phyloP scores from a whole-genome alignment of 495 filamentous ascomycete species.

The Massariosphaeria phaeospora region DNA sequence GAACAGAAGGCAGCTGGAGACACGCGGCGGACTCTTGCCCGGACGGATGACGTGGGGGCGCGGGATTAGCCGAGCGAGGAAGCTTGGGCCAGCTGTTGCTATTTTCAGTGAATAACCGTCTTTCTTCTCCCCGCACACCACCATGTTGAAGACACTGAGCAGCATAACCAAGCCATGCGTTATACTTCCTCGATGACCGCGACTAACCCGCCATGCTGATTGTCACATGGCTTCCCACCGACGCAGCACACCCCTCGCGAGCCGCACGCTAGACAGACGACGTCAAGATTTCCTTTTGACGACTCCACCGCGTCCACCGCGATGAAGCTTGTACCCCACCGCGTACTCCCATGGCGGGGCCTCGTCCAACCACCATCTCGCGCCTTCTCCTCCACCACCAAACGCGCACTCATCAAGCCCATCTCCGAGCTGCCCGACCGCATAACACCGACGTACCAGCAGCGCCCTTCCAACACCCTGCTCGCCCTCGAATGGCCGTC shows the following conservation, averaged over 20 bases:
- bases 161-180: too few relatives aligned
- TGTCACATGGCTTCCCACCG: conserved; percentile 12
- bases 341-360: conserved; percentile 33
- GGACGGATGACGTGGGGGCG: too few relatives aligned
- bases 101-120: too few relatives aligned
- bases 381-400: conserved; percentile 45
- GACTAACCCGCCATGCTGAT: too few relatives aligned
- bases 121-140: too few relatives aligned
- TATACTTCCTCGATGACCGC: too few relatives aligned
- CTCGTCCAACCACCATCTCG: background rate
- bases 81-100: too few relatives aligned
- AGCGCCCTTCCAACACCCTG: conserved; percentile 56
- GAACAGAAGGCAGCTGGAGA: too few relatives aligned
- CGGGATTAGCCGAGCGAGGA: too few relatives aligned
- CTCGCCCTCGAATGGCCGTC: conserved; percentile 83
- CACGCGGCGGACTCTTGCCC: too few relatives aligned
- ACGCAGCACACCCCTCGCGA: conserved; percentile 1
- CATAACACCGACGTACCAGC: conserved; percentile 54
- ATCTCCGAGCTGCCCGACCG: conserved; percentile 51
- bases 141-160: too few relatives aligned
- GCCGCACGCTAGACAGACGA: background rate
- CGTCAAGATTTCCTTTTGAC: background rate
- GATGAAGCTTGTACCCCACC: conserved; percentile 20
- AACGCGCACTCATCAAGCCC: conserved; percentile 46
- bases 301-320: background rate